phyloP scores from a whole-genome alignment of 331 rosid species.

The Malus hybrid region DNA sequence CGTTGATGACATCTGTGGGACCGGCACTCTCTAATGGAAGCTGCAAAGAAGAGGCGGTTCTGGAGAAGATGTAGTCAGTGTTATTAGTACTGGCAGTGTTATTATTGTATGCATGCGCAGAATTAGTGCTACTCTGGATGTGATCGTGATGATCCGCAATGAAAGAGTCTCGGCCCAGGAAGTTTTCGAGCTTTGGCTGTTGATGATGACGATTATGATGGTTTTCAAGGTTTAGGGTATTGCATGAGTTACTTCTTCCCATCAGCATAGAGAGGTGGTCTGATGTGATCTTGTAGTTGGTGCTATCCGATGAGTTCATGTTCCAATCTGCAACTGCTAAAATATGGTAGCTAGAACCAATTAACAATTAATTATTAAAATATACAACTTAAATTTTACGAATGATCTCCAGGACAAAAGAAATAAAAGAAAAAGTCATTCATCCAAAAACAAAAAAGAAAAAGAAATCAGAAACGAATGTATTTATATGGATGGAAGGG shows the following conservation, averaged over 20 bases:
- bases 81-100: background rate
- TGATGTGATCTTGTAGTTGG: slow-evolving; percentile 34
- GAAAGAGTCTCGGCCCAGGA: slow-evolving; percentile 66
- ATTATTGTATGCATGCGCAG: background rate
- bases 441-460: background rate
- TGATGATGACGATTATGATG: slow-evolving; percentile 21
- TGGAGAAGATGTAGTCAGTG: no score
- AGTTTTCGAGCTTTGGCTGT: slow-evolving; percentile 82
- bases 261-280: slow-evolving; percentile 41
- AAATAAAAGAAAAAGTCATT: background rate
- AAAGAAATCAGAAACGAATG: background rate
- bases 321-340: slow-evolving; percentile 55
- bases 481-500: background rate
- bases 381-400: no score
- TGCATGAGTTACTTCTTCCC: slow-evolving; percentile 30
- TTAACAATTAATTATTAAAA: no score
- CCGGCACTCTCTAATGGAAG: no score
- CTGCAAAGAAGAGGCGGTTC: no score
- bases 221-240: slow-evolving; percentile 37
- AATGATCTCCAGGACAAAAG: background rate
- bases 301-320: slow-evolving; percentile 29
- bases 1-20: no score
- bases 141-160: slow-evolving; percentile 23
- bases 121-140: background rate
- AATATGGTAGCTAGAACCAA: background rate